Evolutionary conservation across 805 yeast genomes (phyloP).

Genomic region (Saccharomycopsis capsularis): DNA sequence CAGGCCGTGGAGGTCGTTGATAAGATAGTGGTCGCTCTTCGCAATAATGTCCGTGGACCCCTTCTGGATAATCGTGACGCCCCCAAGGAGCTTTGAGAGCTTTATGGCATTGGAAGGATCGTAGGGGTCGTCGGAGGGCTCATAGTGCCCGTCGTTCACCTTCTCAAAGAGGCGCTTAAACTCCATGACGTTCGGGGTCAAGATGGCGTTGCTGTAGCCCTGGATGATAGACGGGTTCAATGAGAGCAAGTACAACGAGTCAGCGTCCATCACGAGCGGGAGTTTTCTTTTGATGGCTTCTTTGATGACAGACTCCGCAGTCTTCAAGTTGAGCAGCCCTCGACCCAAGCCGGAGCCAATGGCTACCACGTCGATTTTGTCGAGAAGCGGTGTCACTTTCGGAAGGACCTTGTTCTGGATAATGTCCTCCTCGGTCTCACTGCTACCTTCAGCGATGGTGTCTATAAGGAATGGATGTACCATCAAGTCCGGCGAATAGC

Average conservation of each 20-base stretch:
- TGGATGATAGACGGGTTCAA: slow-evolving; percentile 46
- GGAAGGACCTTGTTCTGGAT: slow-evolving; percentile 44
- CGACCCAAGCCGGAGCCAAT: slow-evolving; percentile 95
- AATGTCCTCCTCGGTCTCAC: slow-evolving; percentile 26
- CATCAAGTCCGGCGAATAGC: slow-evolving; percentile 90
- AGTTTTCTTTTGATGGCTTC: slow-evolving; percentile 48
- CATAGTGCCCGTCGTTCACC: slow-evolving; percentile 22
- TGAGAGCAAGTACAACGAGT: slow-evolving; percentile 66
- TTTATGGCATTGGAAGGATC: slow-evolving; percentile 26
- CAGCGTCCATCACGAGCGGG: slow-evolving; percentile 87
- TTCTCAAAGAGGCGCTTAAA: slow-evolving; percentile 54
- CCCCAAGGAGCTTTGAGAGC: slow-evolving; percentile 46
- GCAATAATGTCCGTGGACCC: slow-evolving; percentile 64
- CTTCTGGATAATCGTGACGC: slow-evolving; percentile 63
- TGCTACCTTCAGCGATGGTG: slow-evolving; percentile 25
- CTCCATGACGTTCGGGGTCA: slow-evolving; percentile 90
- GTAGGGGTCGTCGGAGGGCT: slow-evolving; percentile 6
- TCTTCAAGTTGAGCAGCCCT: slow-evolving; percentile 57
- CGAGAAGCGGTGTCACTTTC: slow-evolving; percentile 47
- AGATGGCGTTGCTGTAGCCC: slow-evolving; percentile 52
- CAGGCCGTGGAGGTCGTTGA: slow-evolving; percentile 53
- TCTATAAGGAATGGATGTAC: slow-evolving; percentile 79
- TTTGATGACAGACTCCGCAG: slow-evolving; percentile 50
- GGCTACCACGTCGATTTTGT: slow-evolving; percentile 71
- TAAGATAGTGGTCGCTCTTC: slow-evolving; percentile 37